Conservation (phyloP, 176 grass and related monocot species). For the Musa beccarii region DNA sequence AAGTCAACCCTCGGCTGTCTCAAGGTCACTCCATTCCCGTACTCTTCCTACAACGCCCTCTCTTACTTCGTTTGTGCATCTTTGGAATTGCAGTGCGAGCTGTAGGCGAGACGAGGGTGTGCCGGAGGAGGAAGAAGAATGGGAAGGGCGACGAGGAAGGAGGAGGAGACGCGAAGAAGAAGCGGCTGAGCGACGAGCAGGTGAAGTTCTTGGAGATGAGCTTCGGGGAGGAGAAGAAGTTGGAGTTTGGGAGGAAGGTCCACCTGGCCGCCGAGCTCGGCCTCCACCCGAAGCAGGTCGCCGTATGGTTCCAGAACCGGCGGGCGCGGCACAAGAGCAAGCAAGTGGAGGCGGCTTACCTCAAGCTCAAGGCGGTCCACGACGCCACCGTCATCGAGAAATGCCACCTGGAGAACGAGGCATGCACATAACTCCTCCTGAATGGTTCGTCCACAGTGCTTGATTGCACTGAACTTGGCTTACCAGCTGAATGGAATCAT, state of each 20-base stretch:
- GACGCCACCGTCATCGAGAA: slow-evolving; percentile 59
- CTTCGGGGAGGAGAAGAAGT: slow-evolving; percentile 39
- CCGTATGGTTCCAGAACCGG: too few species aligned
- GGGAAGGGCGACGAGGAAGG: background rate
- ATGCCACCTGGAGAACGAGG: slow-evolving; percentile 83
- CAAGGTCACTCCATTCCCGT: too few species aligned
- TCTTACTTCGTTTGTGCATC: too few species aligned
- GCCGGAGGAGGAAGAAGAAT: slow-evolving; percentile 46
- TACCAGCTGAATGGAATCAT: too few species aligned
- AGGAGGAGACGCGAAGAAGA: slow-evolving; percentile 40
- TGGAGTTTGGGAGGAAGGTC: slow-evolving; percentile 40
- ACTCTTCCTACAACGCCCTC: too few species aligned
- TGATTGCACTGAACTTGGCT: too few species aligned
- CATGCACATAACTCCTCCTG: too few species aligned
- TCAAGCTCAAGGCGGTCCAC: background rate
- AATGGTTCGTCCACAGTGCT: too few species aligned
- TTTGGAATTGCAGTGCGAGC: too few species aligned
- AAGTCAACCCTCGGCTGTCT: too few species aligned
- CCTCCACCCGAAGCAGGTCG: slow-evolving; percentile 2
- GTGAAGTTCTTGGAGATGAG: slow-evolving; percentile 60
- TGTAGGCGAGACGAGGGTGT: slow-evolving; percentile 31
- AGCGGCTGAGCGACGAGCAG: slow-evolving; percentile 61
- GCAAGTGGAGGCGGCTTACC: too few species aligned
- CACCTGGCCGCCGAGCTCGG: slow-evolving; percentile 62
- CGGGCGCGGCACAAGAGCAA: too few species aligned